These are phyloP conservation scores for Apophysomyces sp. DNA, from an alignment of 371 early-diverging fungal genomes.

Conservation along the genomic window DNA sequence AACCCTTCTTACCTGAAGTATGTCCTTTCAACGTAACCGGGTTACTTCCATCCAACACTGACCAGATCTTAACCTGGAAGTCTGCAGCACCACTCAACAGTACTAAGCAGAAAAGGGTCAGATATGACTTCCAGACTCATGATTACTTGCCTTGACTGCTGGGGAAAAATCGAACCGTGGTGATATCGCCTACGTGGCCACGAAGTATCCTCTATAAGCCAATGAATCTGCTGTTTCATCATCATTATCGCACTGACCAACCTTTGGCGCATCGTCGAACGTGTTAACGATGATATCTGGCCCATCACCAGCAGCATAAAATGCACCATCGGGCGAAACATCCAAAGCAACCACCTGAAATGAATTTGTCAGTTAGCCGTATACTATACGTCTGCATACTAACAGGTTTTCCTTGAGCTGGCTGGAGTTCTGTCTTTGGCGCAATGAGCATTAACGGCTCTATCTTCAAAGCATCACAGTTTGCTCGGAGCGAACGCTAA, in stretches of 20 bases:
- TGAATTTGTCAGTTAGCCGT: neutral
- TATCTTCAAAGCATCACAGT: constrained; percentile 25
- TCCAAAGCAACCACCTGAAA: constrained; percentile 47
- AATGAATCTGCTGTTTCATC: neutral
- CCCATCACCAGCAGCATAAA: constrained; percentile 51
- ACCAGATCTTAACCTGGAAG: constrained; percentile 72
- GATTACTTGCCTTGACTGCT: constrained; percentile 63
- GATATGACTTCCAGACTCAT: neutral
- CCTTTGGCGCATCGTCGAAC: constrained; percentile 18
- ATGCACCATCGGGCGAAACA: constrained; percentile 53
- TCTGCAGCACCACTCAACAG: constrained; percentile 71
- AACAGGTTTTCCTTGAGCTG: constrained; percentile 9
- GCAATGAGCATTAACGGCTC: constrained; percentile 22
- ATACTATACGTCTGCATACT: neutral
- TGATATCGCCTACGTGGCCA: constrained; percentile 70
- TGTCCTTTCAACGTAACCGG: constrained; percentile 76
- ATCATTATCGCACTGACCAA: neutral
- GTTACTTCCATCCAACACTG: constrained; percentile 69
- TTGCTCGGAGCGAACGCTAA: constrained; percentile 45
- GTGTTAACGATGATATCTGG: constrained; percentile 42
- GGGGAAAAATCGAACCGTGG: constrained; percentile 69
- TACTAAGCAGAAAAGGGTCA: constrained; percentile 27
- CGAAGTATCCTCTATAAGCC: constrained; percentile 49
- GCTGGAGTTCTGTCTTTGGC: constrained; percentile 21
- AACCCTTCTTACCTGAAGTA: constrained; percentile 44